phyloP scores from a whole-genome alignment of 208 protist genomes.

The Histomonas meleagridis region DNA sequence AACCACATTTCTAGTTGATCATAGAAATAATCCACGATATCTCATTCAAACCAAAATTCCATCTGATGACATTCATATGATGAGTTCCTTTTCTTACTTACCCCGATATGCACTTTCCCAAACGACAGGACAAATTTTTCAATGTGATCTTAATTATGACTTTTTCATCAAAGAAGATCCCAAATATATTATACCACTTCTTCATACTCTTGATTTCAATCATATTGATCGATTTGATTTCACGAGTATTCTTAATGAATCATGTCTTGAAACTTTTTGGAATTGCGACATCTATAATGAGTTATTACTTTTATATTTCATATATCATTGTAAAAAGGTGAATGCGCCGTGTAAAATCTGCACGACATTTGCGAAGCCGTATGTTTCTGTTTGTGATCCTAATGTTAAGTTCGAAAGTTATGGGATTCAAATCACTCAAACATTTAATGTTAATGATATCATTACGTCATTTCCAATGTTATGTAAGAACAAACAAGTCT shows the following conservation, averaged over 20 bases:
- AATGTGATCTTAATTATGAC: background rate
- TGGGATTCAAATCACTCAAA: too few relatives aligned
- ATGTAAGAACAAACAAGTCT: too few relatives aligned
- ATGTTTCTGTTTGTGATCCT: too few relatives aligned
- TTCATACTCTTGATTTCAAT: background rate
- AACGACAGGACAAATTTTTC: background rate
- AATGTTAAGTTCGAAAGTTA: too few relatives aligned
- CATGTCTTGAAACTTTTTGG: background rate
- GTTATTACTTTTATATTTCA: background rate
- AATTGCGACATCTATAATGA: background rate
- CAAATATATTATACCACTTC: background rate
- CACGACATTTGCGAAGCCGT: too few relatives aligned
- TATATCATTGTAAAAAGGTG: too few relatives aligned
- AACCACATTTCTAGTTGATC: background rate
- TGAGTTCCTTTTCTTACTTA: background rate
- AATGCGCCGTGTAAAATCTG: too few relatives aligned
- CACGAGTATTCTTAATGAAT: background rate
- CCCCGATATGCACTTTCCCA: background rate
- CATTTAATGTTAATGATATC: too few relatives aligned
- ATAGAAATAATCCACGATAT: background rate
- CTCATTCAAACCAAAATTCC: background rate
- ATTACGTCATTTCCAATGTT: too few relatives aligned
- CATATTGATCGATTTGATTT: background rate
- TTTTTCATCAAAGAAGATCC: background rate
- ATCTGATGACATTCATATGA: background rate